phyloP scores from a whole-genome alignment of 148 eudicot species.

The Amaranthus palmeri region DNA sequence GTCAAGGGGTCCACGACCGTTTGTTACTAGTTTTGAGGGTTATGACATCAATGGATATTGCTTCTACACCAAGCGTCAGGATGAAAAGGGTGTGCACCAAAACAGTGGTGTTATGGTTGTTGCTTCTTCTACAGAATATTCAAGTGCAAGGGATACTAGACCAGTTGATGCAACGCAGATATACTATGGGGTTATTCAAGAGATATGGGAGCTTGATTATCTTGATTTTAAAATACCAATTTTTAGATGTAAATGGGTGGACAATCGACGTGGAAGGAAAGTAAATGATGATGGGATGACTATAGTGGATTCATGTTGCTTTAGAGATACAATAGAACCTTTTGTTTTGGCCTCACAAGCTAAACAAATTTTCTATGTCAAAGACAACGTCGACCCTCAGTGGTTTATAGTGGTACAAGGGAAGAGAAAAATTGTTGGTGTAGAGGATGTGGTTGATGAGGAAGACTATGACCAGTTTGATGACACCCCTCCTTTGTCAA shows the following conservation, averaged over 20 bases:
- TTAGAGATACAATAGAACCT: neutral
- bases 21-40: neutral
- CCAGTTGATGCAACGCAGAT: neutral
- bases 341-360: neutral
- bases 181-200: neutral
- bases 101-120: neutral
- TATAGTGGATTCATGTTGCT: neutral
- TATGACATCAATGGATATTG: neutral
- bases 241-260: neutral
- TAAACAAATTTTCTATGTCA: neutral
- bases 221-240: neutral
- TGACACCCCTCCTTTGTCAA: neutral
- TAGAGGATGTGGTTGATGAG: neutral
- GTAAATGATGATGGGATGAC: neutral
- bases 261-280: neutral
- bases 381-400: neutral
- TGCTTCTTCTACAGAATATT: neutral
- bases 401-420: neutral
- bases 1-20: neutral
- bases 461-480: neutral
- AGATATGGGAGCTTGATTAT: neutral
- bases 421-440: neutral
- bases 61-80: neutral
- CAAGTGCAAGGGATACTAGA: neutral
- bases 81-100: neutral